These are phyloP conservation scores for Curvularia lunata DNA, from an alignment of 2,329 filamentous ascomycete species.

Conservation along the genomic window DNA sequence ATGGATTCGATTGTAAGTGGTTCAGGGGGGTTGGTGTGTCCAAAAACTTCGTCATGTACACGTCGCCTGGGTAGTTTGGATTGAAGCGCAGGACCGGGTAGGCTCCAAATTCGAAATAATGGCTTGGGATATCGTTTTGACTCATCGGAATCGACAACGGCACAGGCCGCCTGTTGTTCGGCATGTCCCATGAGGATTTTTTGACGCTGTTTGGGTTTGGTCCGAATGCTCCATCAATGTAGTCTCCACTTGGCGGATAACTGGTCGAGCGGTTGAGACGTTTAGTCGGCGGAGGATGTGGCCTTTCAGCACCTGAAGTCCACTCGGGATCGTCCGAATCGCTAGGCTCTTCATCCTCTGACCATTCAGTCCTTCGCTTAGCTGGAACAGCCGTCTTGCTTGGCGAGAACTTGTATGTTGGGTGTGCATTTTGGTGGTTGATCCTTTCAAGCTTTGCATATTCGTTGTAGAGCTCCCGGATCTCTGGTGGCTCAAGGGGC, in stretches of 20 bases:
- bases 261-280: slow-evolving; percentile 35
- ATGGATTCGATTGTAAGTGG: slow-evolving; percentile 42
- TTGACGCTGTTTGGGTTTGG: slow-evolving; percentile 46
- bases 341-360: slow-evolving; percentile 50
- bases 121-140: slow-evolving; percentile 53
- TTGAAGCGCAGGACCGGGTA: slow-evolving; percentile 49
- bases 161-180: slow-evolving; percentile 58
- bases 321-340: slow-evolving; percentile 53
- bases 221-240: slow-evolving; percentile 38
- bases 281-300: slow-evolving; percentile 30
- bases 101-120: slow-evolving; percentile 60
- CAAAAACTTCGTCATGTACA: slow-evolving; percentile 52
- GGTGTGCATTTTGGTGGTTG: slow-evolving; percentile 85
- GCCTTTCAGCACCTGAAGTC: slow-evolving; percentile 39
- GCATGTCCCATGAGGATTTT: slow-evolving; percentile 59
- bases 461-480: slow-evolving; percentile 77
- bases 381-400: slow-evolving; percentile 64
- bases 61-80: slow-evolving; percentile 39
- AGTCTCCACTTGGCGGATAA: slow-evolving; percentile 37
- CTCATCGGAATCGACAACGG: slow-evolving; percentile 53
- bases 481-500: slow-evolving; percentile 75
- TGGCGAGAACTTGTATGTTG: slow-evolving; percentile 92
- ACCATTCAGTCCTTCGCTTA: slow-evolving; percentile 57
- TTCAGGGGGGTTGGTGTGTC: slow-evolving; percentile 36
- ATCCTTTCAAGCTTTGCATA: slow-evolving; percentile 80